phyloP scores from a whole-genome alignment of 805 yeast species.

The Wickerhamomyces kurtzmanii region DNA sequence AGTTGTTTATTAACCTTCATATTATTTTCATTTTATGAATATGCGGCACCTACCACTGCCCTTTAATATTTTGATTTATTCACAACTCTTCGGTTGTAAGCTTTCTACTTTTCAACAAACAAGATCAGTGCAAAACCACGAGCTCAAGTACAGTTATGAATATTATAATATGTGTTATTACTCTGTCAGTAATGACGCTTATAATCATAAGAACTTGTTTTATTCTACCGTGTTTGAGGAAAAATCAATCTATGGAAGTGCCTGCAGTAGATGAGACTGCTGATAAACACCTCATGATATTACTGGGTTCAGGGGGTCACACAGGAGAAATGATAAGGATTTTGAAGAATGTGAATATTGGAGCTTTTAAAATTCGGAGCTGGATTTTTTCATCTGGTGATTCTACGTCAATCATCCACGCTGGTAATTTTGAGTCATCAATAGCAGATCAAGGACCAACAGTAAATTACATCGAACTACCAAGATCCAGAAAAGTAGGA shows the following conservation, averaged over 20 bases:
- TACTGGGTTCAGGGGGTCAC: constrained; percentile 96
- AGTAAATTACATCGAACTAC: constrained; percentile 23
- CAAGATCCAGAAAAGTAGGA: constrained; percentile 55
- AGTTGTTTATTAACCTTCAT: no score
- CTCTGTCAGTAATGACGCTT: neutral
- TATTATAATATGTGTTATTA: no score
- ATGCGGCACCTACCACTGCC: no score
- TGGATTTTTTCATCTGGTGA: constrained; percentile 43
- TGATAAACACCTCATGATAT: constrained; percentile 37
- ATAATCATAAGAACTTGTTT: neutral
- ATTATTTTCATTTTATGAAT: no score
- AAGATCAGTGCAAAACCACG: no score
- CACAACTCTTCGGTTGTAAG: no score
- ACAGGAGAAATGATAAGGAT: constrained; percentile 92
- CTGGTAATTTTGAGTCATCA: constrained; percentile 19
- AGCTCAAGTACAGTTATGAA: no score
- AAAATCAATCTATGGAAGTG: neutral
- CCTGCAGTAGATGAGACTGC: neutral
- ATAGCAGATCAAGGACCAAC: constrained; percentile 3
- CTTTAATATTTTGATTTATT: no score
- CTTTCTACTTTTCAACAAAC: no score
- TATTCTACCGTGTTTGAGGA: neutral
- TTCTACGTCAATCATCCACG: constrained; percentile 30
- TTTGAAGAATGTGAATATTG: constrained; percentile 28
- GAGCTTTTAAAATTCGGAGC: neutral